phyloP scores from a whole-genome alignment of 225 moss, liverwort and hornwort species.

The Polytrichum formosum region DNA sequence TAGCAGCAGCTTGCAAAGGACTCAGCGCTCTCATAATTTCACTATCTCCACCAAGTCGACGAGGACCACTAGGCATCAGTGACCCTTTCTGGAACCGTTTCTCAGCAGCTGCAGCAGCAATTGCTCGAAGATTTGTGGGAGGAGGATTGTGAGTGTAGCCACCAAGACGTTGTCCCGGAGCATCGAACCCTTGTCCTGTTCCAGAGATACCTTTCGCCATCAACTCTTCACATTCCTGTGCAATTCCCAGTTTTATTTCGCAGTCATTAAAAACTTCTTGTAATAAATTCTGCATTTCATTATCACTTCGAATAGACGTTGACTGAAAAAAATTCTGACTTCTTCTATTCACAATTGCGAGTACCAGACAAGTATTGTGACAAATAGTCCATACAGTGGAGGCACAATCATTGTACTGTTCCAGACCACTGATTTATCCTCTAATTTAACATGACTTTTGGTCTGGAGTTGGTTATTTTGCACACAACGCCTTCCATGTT shows the following conservation, averaged over 20 bases:
- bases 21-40: constrained; percentile 89
- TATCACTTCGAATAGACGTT: no score
- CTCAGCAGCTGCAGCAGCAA: constrained; percentile 88
- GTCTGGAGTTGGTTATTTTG: no score
- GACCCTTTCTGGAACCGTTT: constrained; percentile 61
- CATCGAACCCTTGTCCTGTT: constrained; percentile 94
- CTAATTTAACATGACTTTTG: no score
- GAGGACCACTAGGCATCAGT: constrained; percentile 77
- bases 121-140: constrained; percentile 67
- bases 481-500: no score
- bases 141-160: constrained; percentile 82
- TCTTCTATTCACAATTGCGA: no score
- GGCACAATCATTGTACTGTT: no score
- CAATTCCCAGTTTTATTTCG: constrained; percentile 14
- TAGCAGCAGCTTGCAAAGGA: constrained; percentile 97
- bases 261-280: background rate
- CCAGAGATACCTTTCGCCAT: constrained; percentile 93
- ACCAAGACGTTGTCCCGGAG: constrained; percentile 79
- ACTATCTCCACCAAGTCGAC: constrained; percentile 85
- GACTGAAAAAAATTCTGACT: no score
- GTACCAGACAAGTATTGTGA: no score
- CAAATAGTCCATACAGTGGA: no score
- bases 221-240: constrained; percentile 97
- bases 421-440: no score
- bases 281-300: background rate